Evolutionary conservation across 345 rosid genomes (phyloP), one percentile per base, ranked within the genome.

Genomic region (Populus davidiana): DNA sequence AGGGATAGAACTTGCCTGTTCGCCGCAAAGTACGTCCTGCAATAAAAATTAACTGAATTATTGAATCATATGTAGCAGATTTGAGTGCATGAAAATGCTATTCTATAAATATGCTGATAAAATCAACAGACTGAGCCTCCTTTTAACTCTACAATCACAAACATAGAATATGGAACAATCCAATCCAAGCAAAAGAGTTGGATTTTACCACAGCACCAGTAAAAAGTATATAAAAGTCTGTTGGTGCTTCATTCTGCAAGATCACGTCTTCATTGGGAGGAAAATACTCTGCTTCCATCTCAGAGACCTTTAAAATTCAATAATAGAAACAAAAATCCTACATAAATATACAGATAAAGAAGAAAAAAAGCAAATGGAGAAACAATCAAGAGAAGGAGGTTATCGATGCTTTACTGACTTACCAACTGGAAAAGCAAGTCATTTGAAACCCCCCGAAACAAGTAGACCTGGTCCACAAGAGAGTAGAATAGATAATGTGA

Each of bases 201-300:
- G 66, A 0, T n/a, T 69, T 78, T 74, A 82, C 82, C 81, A 78
- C 82, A 63, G 85, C 85, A 64, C 85, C 85, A 54, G 79, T 70
- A 38, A 82, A 79, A 33, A 82, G 81, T 64, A 82, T 56, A 35
- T 82, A 82, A 52, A 78, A 82, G 66, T 82, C 85, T 29, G 85
- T 82, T 0, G 85, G 85, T 8, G 81, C 81, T 68, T 82, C 85
- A 75, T 82, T 82, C 73, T 82, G 85, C 73, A 82, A 47, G 68
- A 82, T 82, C 64, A 82, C 81, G 36, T 82, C 85, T 43, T 78
- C 82, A 47, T 78, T 82, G 29, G 85, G 85, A 49, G 85, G 82
- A 38, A 78, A 82, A 65, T 78, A 82, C 70, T 82, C 85, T 8
- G 85, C 85, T 78, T 82, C 75, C 85, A 82, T 82, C 76, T 82